Evolutionary conservation across 495 filamentous ascomycete species (phyloP), one percentile per base, ranked within the genome.

Genomic region (Collariella sp.): DNA sequence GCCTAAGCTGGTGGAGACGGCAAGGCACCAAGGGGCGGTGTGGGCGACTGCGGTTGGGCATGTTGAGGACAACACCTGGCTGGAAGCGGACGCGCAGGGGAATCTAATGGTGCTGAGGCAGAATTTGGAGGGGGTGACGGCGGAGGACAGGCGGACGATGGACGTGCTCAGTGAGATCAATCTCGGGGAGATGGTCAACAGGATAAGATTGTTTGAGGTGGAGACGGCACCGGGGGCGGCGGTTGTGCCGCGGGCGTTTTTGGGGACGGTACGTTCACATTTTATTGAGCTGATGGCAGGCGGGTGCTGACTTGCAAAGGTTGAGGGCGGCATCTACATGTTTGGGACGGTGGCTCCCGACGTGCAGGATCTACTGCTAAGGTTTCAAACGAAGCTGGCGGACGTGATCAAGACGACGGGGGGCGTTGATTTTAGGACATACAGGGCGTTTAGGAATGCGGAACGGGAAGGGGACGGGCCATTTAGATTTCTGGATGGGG

Each of bases 171-270:
- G 83, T 39, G 91, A 96, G 70, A 81, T 96, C 20, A 80, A 82
- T 33, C 66, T 99, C 20, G 90, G 93, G 1, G 91, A 97, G 65
- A 86, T 89, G 83, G 89, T 96, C 36, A 97, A 97, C 58, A 78
- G 81, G 23, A 95, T 98, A 33, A 67, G 68, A 16, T 58, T 55
- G 33, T 65, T 80, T 24, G 70, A 74, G n/a, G 81, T 90, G 19
- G 75, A 80, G 31, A 74, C 79, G 4, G 74, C 75, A 12, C 66
- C 73, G 10, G 80, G 72, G 57, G 82, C 86, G 5, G 76, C 83
- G 18, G 80, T 95, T 22, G 72, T 84, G 10, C 94, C 93, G 0
- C 83, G 80, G 62, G 93, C 93, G 24, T 96, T 97, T 67, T 62
- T 96, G 55, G 90, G 82, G 46, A 97, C 93, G 54, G 91, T 94